Conservation (phyloP, 768 basidiomycete genomes). For the Leccinum subtestaceum region DNA sequence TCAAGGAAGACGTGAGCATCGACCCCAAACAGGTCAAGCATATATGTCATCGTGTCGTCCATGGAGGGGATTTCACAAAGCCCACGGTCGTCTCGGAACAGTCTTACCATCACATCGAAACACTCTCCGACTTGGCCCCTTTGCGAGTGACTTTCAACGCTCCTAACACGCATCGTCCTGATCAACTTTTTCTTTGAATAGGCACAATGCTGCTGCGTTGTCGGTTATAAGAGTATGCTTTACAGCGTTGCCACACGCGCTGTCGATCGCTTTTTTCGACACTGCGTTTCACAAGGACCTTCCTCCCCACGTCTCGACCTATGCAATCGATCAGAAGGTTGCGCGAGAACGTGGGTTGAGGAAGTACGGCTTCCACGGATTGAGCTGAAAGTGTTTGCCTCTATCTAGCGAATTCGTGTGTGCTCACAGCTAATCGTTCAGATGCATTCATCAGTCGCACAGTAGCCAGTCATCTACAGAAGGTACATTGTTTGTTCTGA, state of each 20-base stretch:
- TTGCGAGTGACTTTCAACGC: slow-evolving; percentile 45
- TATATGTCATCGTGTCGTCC: slow-evolving; percentile 81
- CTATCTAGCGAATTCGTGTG: background rate
- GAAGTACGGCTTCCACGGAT: slow-evolving; percentile 92
- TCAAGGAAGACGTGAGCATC: slow-evolving; percentile 42
- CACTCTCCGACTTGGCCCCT: slow-evolving; percentile 77
- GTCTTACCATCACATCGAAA: slow-evolving; percentile 69
- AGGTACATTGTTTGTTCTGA: slow-evolving; percentile 33
- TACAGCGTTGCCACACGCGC: slow-evolving; percentile 58
- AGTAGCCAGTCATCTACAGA: slow-evolving; percentile 57
- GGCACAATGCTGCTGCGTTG: slow-evolving; percentile 63
- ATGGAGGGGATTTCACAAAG: slow-evolving; percentile 76
- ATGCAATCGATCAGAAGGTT: slow-evolving; percentile 67
- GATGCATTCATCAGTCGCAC: slow-evolving; percentile 67
- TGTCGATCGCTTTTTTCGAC: slow-evolving; percentile 84
- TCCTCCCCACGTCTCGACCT: slow-evolving; percentile 72
- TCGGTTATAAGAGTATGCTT: slow-evolving; percentile 62
- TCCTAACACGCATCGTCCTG: background rate
- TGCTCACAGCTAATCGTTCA: slow-evolving; percentile 23
- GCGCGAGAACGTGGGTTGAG: slow-evolving; percentile 65
- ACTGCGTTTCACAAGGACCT: slow-evolving; percentile 81
- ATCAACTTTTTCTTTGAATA: slow-evolving; percentile 17
- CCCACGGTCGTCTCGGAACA: slow-evolving; percentile 67
- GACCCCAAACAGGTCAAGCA: slow-evolving; percentile 44
- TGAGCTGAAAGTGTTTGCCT: slow-evolving; percentile 52